phyloP scores from a whole-genome alignment of 2,329 filamentous ascomycete genomes.

The Cladosporium phlei region DNA sequence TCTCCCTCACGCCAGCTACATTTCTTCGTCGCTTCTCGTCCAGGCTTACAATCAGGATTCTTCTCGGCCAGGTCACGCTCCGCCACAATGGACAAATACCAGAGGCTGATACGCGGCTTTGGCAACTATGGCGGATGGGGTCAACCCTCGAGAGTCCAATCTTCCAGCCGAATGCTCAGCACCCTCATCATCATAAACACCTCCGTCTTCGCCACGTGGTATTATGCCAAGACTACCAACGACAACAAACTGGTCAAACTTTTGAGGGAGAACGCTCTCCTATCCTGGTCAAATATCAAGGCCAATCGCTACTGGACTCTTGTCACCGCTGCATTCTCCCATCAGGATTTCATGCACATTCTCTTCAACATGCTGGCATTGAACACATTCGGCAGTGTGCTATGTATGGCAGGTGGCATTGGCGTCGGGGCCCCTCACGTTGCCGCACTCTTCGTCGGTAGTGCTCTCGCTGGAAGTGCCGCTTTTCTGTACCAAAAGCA shows the following conservation, averaged over 20 bases:
- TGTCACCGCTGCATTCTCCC: constrained; percentile 39
- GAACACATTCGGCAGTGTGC: constrained; percentile 33
- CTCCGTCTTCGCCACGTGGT: constrained; percentile 36
- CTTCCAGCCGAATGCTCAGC: not conserved
- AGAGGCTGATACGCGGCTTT: not conserved
- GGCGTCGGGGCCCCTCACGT: constrained; percentile 24
- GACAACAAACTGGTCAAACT: constrained; percentile 18
- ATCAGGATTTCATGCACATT: constrained; percentile 34
- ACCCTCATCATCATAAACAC: constrained; percentile 38
- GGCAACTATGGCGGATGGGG: not conserved
- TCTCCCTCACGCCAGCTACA: no score
- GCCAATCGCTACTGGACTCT: constrained; percentile 35
- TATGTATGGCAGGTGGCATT: constrained; percentile 28
- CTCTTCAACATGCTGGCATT: constrained; percentile 40
- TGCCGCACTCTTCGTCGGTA: constrained; percentile 22
- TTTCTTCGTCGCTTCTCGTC: no score
- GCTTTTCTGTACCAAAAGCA: constrained; percentile 22
- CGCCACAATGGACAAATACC: constrained; percentile 1
- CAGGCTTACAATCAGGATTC: no score
- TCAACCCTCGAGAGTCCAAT: constrained; percentile 6
- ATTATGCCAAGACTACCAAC: constrained; percentile 26
- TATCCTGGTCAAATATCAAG: constrained; percentile 27
- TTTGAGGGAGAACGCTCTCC: constrained; percentile 29
- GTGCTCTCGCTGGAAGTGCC: constrained; percentile 22
- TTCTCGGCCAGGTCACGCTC: no score